These are phyloP conservation scores for Ormosia semicastrata DNA, from an alignment of 306 rosid species.

Conservation along the genomic window DNA sequence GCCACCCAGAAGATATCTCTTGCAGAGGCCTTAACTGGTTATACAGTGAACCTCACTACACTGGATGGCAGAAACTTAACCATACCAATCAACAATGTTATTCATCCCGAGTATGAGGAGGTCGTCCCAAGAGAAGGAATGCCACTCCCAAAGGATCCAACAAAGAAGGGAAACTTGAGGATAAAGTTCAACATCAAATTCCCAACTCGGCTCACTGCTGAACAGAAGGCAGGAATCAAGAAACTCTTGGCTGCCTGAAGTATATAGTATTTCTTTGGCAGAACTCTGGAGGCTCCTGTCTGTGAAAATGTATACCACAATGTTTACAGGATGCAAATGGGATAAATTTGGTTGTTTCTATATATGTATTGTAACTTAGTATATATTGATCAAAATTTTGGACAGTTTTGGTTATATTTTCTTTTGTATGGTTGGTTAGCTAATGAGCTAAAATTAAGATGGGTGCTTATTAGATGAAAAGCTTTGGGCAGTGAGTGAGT, in stretches of 20 bases:
- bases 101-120: slow-evolving; percentile 53
- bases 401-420: slow-evolving; percentile 20
- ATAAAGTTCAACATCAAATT: slow-evolving; percentile 57
- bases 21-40: slow-evolving; percentile 49
- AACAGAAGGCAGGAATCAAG: slow-evolving; percentile 64
- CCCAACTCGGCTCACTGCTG: slow-evolving; percentile 47
- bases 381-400: slow-evolving; percentile 23
- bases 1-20: slow-evolving; percentile 46
- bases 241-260: slow-evolving; percentile 43
- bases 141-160: slow-evolving; percentile 55
- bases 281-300: neutral
- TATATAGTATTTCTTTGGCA: neutral
- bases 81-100: slow-evolving; percentile 43
- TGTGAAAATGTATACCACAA: slow-evolving; percentile 18
- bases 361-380: neutral
- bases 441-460: neutral
- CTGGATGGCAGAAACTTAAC: slow-evolving; percentile 52
- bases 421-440: neutral
- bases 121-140: slow-evolving; percentile 53
- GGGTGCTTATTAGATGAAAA: neutral
- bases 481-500: neutral
- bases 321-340: neutral
- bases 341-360: neutral
- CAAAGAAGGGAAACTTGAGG: slow-evolving; percentile 53
- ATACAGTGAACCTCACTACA: slow-evolving; percentile 44